Evolutionary conservation across 768 basidiomycete species (phyloP).

Genomic region (Boletus sp.): DNA sequence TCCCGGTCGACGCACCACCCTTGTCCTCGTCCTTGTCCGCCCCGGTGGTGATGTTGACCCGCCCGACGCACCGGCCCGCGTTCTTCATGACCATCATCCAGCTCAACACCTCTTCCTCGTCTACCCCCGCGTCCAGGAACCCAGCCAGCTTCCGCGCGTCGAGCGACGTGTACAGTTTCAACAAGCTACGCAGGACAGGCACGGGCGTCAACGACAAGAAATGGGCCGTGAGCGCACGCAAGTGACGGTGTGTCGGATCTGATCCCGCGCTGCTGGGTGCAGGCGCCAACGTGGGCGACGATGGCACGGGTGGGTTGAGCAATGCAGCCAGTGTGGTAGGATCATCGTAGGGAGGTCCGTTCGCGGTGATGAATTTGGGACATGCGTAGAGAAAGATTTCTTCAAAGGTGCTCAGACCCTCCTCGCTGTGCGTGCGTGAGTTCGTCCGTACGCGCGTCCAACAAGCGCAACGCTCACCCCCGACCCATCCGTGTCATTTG

Average conservation of each 20-base stretch:
- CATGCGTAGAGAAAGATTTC: constrained; percentile 87
- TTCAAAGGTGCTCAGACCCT: constrained; percentile 52
- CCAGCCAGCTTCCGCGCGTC: constrained; percentile 88
- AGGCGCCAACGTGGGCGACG: constrained; percentile 31
- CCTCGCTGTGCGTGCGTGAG: constrained; percentile 43
- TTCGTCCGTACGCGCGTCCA: not conserved
- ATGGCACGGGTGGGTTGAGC: constrained; percentile 36
- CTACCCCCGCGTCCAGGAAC: constrained; percentile 72
- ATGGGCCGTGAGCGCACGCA: constrained; percentile 80
- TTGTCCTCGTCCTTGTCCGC: constrained; percentile 37
- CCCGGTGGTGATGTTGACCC: constrained; percentile 41
- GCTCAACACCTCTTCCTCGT: constrained; percentile 93
- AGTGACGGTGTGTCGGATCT: constrained; percentile 84
- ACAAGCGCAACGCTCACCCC: constrained; percentile 51
- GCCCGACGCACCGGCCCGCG: constrained; percentile 69
- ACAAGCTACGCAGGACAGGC: constrained; percentile 84
- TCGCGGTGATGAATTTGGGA: constrained; percentile 95
- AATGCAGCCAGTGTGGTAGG: constrained; percentile 54
- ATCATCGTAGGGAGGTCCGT: constrained; percentile 92
- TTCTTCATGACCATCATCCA: constrained; percentile 98
- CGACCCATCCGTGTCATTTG: constrained; percentile 83
- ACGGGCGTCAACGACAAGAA: constrained; percentile 74
- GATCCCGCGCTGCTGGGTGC: constrained; percentile 7
- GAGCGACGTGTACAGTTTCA: constrained; percentile 94
- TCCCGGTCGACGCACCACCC: constrained; percentile 30